phyloP scores from a whole-genome alignment of 2,329 filamentous ascomycete genomes.

The Capronia americana region DNA sequence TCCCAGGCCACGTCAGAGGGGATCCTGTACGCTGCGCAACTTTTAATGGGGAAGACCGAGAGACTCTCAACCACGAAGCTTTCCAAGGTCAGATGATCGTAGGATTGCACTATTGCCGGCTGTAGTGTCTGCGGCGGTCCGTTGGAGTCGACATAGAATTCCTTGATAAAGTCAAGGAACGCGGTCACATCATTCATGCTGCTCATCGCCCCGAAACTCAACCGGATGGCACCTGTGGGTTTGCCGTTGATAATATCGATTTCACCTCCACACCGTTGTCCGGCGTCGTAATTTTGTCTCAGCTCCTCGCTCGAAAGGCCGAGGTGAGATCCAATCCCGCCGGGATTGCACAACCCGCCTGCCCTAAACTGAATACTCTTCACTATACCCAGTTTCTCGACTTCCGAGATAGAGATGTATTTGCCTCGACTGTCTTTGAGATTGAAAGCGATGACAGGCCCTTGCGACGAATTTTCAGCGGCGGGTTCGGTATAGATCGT shows the following conservation, averaged over 20 bases:
- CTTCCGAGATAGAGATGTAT: constrained; percentile 81
- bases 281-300: constrained; percentile 80
- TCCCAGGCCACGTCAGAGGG: constrained; percentile 72
- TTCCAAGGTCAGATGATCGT: constrained; percentile 9
- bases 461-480: constrained; percentile 53
- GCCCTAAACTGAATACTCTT: constrained; percentile 84
- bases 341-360: constrained; percentile 90
- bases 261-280: constrained; percentile 82
- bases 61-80: constrained; percentile 66
- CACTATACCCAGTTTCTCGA: constrained; percentile 83
- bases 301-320: constrained; percentile 79
- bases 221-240: constrained; percentile 83
- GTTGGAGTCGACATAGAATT: constrained; percentile 64
- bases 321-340: constrained; percentile 78
- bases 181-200: constrained; percentile 73
- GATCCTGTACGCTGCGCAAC: constrained; percentile 80
- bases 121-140: constrained; percentile 26
- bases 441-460: constrained; percentile 86
- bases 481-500: constrained; percentile 64
- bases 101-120: background rate
- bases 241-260: constrained; percentile 83
- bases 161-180: constrained; percentile 73
- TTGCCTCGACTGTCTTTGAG: constrained; percentile 70
- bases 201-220: constrained; percentile 91
- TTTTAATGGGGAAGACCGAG: constrained; percentile 90